Evolutionary conservation across 2,329 filamentous ascomycete genomes (phyloP).

Genomic region (Mycocentrospora acerina): DNA sequence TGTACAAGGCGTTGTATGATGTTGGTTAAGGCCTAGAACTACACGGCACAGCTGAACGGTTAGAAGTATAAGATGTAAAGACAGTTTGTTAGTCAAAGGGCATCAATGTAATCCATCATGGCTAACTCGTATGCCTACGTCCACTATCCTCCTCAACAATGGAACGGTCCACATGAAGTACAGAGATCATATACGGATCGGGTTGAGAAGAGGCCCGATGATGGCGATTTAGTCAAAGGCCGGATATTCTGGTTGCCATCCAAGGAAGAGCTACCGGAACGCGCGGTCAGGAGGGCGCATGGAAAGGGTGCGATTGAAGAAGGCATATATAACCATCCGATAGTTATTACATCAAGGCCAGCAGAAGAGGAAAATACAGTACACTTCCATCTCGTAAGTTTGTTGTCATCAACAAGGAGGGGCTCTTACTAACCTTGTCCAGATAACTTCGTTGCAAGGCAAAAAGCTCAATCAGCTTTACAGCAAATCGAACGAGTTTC

Average conservation of each 20-base stretch:
- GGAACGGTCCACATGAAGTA: conserved; percentile 2
- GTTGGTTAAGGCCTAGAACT: background rate
- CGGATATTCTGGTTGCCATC: conserved; percentile 36
- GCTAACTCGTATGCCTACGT: conserved; percentile 1
- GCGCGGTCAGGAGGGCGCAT: conserved; percentile 29
- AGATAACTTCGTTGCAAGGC: conserved; percentile 40
- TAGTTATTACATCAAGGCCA: conserved; percentile 37
- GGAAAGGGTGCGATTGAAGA: conserved; percentile 36
- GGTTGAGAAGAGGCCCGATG: conserved; percentile 11
- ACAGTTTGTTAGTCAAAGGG: no score
- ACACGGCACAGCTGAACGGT: no score
- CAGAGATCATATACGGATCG: conserved; percentile 15
- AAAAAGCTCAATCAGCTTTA: conserved; percentile 36
- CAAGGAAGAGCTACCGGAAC: conserved; percentile 27
- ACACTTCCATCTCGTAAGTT: conserved; percentile 41
- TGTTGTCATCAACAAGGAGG: background rate
- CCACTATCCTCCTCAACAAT: conserved; percentile 4
- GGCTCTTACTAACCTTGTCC: conserved; percentile 11
- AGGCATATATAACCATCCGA: conserved; percentile 36
- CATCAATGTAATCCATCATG: background rate
- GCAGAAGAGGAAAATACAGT: conserved; percentile 22
- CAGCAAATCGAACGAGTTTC: conserved; percentile 34
- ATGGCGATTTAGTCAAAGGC: conserved; percentile 25
- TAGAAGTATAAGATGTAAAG: no score
- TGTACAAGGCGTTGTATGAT: conserved; percentile 4